Evolutionary conservation across 108 stramenopile species (phyloP).

Genomic region (Skeletonema grethae): DNA sequence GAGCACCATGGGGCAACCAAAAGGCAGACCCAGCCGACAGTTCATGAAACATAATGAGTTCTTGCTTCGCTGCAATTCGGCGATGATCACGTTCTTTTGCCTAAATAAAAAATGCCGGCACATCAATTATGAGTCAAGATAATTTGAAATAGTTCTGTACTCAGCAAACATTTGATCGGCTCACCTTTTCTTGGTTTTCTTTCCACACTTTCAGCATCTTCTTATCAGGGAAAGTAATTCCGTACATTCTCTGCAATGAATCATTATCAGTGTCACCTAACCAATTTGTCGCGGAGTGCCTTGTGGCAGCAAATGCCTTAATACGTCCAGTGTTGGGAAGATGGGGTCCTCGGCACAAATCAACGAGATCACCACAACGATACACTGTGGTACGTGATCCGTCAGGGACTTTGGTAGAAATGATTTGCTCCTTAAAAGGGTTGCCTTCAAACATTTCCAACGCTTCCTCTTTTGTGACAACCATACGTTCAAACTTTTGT

Average conservation of each 20-base stretch:
- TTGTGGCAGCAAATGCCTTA: constrained; percentile 93
- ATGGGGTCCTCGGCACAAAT: constrained; percentile 99
- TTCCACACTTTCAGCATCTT: constrained; percentile 96
- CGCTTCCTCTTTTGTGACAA: constrained; percentile 97
- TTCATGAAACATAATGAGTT: constrained; percentile 97
- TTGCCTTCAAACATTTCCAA: constrained; percentile 96
- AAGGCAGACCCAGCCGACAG: constrained; percentile 97
- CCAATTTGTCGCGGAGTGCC: constrained; percentile 96
- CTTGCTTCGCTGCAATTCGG: constrained; percentile 90
- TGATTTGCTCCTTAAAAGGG: constrained; percentile 96
- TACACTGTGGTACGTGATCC: constrained; percentile 97
- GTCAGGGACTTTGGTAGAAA: constrained; percentile 95
- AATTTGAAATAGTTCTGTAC: too few species aligned
- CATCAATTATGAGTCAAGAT: neutral
- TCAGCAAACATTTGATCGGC: constrained; percentile 12
- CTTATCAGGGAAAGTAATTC: constrained; percentile 98
- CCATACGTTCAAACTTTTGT: constrained; percentile 97
- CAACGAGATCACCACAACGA: constrained; percentile 96
- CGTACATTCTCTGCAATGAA: constrained; percentile 96
- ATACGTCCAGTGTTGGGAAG: constrained; percentile 92
- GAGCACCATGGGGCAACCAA: constrained; percentile 97
- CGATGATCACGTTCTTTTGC: constrained; percentile 98
- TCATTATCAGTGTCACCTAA: constrained; percentile 98
- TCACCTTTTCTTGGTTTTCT: constrained; percentile 91
- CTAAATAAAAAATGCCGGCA: constrained; percentile 35